phyloP scores from a whole-genome alignment of 768 basidiomycete species.

The Tricholoma bakamatsutake region DNA sequence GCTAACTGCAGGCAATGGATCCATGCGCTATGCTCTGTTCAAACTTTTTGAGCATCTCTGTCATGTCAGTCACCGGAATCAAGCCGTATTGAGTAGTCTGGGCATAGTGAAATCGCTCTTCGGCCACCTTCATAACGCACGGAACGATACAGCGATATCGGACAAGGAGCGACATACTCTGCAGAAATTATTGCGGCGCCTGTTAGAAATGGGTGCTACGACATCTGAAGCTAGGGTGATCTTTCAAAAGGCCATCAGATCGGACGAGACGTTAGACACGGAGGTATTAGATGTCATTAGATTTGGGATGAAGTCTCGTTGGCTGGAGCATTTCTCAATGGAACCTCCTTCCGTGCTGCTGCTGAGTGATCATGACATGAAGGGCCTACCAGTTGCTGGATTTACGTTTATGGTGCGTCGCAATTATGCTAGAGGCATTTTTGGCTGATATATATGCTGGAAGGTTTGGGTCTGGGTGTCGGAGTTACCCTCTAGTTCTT shows the following conservation, averaged over 20 bases:
- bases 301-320: conserved; percentile 64
- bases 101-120: conserved; percentile 52
- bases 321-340: conserved; percentile 76
- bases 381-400: conserved; percentile 53
- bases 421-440: not conserved
- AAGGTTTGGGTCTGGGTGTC: conserved; percentile 50
- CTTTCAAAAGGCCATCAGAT: conserved; percentile 50
- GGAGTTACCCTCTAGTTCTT: conserved; percentile 26
- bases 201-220: conserved; percentile 72
- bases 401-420: conserved; percentile 65
- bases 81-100: conserved; percentile 56
- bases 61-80: conserved; percentile 60
- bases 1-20: conserved; percentile 25
- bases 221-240: conserved; percentile 58
- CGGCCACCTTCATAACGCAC: conserved; percentile 32
- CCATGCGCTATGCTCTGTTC: conserved; percentile 48
- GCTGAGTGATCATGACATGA: conserved; percentile 40
- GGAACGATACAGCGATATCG: conserved; percentile 16
- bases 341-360: conserved; percentile 49
- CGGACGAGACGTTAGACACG: conserved; percentile 45
- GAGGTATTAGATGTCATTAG: conserved; percentile 70
- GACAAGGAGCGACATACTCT: conserved; percentile 51
- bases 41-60: conserved; percentile 62
- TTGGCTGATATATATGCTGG: conserved; percentile 1
- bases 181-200: conserved; percentile 56